phyloP scores from a whole-genome alignment of 805 yeast genomes.

The Candida mattraensis region DNA sequence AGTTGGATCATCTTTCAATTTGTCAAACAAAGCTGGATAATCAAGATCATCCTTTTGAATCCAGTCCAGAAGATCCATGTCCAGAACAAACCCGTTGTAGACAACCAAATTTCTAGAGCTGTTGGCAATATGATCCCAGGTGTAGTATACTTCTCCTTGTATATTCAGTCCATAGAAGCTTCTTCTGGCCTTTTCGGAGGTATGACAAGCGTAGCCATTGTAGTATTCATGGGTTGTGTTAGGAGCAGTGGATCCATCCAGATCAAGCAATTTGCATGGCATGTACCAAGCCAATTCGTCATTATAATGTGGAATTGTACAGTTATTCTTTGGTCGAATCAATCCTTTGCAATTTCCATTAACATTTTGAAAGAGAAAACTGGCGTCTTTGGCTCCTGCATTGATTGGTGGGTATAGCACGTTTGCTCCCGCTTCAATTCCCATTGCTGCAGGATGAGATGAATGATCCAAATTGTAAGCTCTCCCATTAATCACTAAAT shows the following conservation, averaged over 20 bases:
- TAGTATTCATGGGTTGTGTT: slow-evolving; percentile 66
- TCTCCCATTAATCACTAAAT: slow-evolving; percentile 77
- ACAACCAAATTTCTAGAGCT: slow-evolving; percentile 77
- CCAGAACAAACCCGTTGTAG: slow-evolving; percentile 86
- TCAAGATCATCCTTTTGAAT: slow-evolving; percentile 64
- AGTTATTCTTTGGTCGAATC: slow-evolving; percentile 65
- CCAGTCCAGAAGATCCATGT: slow-evolving; percentile 76
- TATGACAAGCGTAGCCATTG: slow-evolving; percentile 90
- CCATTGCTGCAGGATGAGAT: slow-evolving; percentile 78
- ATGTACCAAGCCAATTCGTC: slow-evolving; percentile 89
- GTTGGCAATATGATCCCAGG: slow-evolving; percentile 83
- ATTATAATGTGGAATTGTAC: slow-evolving; percentile 66
- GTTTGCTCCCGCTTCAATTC: slow-evolving; percentile 68
- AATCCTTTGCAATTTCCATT: slow-evolving; percentile 85
- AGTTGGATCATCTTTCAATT: slow-evolving; percentile 50
- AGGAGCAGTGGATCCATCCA: slow-evolving; percentile 70
- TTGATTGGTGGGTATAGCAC: slow-evolving; percentile 79
- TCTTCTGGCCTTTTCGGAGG: slow-evolving; percentile 65
- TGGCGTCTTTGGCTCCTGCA: slow-evolving; percentile 87
- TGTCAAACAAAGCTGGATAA: slow-evolving; percentile 72
- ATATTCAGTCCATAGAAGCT: slow-evolving; percentile 60
- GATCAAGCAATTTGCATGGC: slow-evolving; percentile 77
- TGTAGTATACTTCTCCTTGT: slow-evolving; percentile 76
- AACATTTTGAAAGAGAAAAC: slow-evolving; percentile 85
- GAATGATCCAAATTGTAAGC: slow-evolving; percentile 72